Evolutionary conservation across 1,284 basidiomycete genomes (phyloP).

Genomic region (Rhodotorula sp.): DNA sequence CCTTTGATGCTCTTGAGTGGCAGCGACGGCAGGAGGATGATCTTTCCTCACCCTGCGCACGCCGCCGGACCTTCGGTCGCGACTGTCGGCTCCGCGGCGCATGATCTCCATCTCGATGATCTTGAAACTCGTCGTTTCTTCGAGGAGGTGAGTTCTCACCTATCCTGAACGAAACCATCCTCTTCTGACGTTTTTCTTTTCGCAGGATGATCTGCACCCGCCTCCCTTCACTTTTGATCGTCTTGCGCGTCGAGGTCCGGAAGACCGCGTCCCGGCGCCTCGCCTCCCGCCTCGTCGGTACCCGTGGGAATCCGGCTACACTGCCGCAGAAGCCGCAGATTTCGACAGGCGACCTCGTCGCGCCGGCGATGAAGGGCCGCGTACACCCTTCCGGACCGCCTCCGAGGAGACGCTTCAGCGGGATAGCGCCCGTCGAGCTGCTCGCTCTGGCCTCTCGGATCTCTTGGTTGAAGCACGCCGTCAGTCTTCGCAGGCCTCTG

Average conservation of each 20-base stretch:
- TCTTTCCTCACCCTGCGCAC: slow-evolving; percentile 23
- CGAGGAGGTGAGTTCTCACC: not conserved
- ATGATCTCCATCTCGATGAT: not conserved
- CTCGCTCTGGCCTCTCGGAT: too few species aligned
- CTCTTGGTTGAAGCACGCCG: too few species aligned
- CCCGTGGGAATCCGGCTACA: not conserved
- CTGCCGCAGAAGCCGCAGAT: too few species aligned
- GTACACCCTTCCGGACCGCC: too few species aligned
- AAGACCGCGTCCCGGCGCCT: not conserved
- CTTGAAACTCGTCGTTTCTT: not conserved
- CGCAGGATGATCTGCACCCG: not conserved
- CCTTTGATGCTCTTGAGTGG: slow-evolving; percentile 36
- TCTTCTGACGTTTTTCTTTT: not conserved
- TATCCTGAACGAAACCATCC: not conserved
- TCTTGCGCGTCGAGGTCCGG: not conserved
- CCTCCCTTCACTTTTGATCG: not conserved
- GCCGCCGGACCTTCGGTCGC: slow-evolving; percentile 5
- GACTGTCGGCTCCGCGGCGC: not conserved
- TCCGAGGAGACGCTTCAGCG: too few species aligned
- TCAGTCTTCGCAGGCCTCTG: not conserved
- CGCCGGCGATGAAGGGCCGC: too few species aligned
- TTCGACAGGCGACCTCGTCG: too few species aligned
- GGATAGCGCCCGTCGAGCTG: too few species aligned
- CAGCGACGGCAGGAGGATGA: slow-evolving; percentile 18
- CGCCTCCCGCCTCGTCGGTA: not conserved